Evolutionary conservation across 2,329 filamentous ascomycete species (phyloP).

Genomic region (Dothistroma septosporum): DNA sequence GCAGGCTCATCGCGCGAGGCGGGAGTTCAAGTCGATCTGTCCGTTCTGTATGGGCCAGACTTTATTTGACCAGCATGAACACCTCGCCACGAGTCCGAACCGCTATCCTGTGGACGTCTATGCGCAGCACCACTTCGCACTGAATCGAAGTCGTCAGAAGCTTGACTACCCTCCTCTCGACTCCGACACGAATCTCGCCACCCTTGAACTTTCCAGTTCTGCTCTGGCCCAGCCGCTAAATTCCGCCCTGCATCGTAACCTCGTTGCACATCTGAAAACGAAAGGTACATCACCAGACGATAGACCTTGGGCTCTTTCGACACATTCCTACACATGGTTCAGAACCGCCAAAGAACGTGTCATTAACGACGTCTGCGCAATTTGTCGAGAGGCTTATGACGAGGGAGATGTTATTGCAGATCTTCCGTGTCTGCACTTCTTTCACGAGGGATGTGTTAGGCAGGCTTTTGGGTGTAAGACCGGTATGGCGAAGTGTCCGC

Average conservation of each 20-base stretch:
- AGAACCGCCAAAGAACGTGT: conserved; percentile 4
- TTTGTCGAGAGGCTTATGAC: conserved; percentile 4
- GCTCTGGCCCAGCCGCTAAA: background rate
- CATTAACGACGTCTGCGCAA: conserved; percentile 4
- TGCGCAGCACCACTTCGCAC: background rate
- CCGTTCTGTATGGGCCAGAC: conserved; percentile 9
- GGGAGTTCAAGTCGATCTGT: background rate
- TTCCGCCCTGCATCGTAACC: background rate
- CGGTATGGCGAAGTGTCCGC: conserved; percentile 1
- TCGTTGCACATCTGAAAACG: background rate
- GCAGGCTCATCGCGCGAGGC: background rate
- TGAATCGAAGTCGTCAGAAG: conserved; percentile 5
- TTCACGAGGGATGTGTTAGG: conserved; percentile 6
- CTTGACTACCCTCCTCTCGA: background rate
- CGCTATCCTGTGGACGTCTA: background rate
- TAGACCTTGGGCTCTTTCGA: background rate
- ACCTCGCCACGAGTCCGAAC: background rate
- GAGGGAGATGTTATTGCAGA: conserved; percentile 5
- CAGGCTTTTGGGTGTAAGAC: background rate
- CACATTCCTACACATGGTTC: conserved; percentile 6
- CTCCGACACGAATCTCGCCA: background rate
- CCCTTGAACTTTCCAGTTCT: background rate
- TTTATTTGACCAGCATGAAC: conserved; percentile 7
- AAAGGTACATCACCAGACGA: background rate
- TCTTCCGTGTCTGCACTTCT: conserved; percentile 9